Base-by-base conservation (phyloP, 2,329 filamentous ascomycete genomes). In the Stenocarpella maydis region DNA sequence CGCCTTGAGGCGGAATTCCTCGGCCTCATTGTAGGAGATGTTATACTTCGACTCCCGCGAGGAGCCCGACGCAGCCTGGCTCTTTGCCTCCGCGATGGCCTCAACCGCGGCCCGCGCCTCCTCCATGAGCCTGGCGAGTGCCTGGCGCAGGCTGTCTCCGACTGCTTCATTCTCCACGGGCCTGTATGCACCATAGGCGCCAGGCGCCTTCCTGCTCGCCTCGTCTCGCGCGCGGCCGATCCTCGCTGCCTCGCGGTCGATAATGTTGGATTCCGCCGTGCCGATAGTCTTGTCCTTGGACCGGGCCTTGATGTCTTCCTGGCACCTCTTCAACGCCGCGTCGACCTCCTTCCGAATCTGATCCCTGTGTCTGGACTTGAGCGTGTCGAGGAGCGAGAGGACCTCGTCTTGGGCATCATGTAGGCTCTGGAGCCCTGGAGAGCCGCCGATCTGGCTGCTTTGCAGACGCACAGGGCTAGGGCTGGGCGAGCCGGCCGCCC, bases 171-270 rank as follows among this genome's bases (percentile, higher is more conserved):
- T n/a, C 58, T 49, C 21, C 9, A 37, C 21, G 5, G 37, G 21
- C 10, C 37, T 31, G n/a, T 2, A 6, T 21, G 17, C 24, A 2
- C 10, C 45, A n/a, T 24, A n/a, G n/a, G 50, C 10, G 1, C 47
- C 19, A 2, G 26, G 28, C 15, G 19, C 15, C n/a, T 37, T 24
- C 4, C 10, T 66, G 17, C n/a, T 24, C 39, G 64, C 39, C 31
- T 47, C 26, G n/a, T 43, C 39, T 2, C 64, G 21, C 12, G 34
- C 31, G 10, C 50, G 28, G 26, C 43, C 41, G 15, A 66, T 45
- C 2, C 37, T 34, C 3, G 41, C 50, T 3, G 64, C 64, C 39
- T 66, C 64, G n/a, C 64, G 64, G 14, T 54, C 50, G 28, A 66
- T 10, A 8, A 66, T 66, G 19, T 54, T 53, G 1, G 39, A 39